Evolutionary conservation across 345 rosid genomes (phyloP).

Genomic region (Abelmoschus esculentus): DNA sequence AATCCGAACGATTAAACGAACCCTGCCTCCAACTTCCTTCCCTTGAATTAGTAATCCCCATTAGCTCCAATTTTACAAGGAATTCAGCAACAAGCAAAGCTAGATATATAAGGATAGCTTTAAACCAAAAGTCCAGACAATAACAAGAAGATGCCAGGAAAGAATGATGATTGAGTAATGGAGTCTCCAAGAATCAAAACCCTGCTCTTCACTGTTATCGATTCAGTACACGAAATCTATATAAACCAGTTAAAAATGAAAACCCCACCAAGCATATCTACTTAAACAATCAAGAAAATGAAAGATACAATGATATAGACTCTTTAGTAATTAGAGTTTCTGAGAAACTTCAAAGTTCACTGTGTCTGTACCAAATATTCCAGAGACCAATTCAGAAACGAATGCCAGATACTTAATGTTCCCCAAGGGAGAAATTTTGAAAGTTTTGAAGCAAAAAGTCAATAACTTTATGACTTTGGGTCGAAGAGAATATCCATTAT

Average conservation of each 20-base stretch:
- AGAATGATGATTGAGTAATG: not conserved
- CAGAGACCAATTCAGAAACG: conserved; percentile 1
- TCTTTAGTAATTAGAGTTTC: not conserved
- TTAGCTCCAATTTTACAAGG: conserved; percentile 26
- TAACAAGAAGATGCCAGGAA: not conserved
- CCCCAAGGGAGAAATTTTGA: not conserved
- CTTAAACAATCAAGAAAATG: not conserved
- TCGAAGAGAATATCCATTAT: not conserved
- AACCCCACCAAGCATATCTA: not conserved
- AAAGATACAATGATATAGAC: not conserved
- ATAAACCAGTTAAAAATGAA: not conserved
- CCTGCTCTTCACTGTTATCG: not conserved
- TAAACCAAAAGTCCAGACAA: not conserved
- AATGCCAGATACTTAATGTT: not conserved
- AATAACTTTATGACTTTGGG: not conserved
- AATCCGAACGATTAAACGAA: conserved; percentile 30
- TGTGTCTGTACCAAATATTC: not conserved
- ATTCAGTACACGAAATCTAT: not conserved
- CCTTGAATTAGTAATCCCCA: conserved; percentile 66
- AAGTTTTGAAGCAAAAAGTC: not conserved
- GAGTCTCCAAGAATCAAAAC: not conserved
- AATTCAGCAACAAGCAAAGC: conserved; percentile 2
- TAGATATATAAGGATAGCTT: not conserved
- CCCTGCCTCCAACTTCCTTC: conserved; percentile 18
- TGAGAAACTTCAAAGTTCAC: not conserved